These are phyloP conservation scores for Phytophthora vignae DNA, from an alignment of 352 stramenopile species.

Conservation along the genomic window DNA sequence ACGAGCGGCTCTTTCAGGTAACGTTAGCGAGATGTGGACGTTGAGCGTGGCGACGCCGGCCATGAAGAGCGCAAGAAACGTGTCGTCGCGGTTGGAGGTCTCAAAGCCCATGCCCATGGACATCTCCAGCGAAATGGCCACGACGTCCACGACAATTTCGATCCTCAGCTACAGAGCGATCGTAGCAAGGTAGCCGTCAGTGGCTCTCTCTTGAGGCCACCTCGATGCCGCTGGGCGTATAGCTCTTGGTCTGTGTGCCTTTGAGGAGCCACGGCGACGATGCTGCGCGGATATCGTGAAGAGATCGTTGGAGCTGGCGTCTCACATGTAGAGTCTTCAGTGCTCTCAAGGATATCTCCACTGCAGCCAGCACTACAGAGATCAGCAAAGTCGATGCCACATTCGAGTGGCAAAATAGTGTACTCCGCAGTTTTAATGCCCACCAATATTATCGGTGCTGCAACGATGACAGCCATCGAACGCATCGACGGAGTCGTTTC, in stretches of 20 bases:
- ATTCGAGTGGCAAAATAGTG: neutral
- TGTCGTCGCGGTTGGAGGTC: constrained; percentile 2
- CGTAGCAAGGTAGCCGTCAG: neutral
- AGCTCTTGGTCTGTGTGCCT: too few relatives aligned
- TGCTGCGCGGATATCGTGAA: too few relatives aligned
- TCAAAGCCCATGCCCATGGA: neutral
- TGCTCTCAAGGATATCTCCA: neutral
- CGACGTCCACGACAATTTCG: neutral
- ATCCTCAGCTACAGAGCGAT: neutral
- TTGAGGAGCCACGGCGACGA: too few relatives aligned
- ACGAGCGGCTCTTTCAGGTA: neutral
- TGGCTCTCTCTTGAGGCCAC: too few relatives aligned
- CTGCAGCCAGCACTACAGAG: neutral
- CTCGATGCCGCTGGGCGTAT: too few relatives aligned
- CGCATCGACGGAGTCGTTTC: neutral
- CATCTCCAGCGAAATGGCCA: neutral
- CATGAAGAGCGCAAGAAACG: constrained; percentile 6
- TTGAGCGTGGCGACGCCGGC: neutral
- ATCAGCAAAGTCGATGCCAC: neutral
- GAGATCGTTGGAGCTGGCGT: neutral
- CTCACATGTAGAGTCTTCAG: neutral
- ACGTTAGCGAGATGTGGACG: neutral
- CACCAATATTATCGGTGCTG: neutral
- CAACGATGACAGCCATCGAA: neutral
- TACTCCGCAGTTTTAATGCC: neutral